A percentile compares a stretch with the other conserved stretches of the same genome.
phyloP scores from a whole-genome alignment of 352 stramenopile genomes.

The Phytopythium boreale region DNA sequence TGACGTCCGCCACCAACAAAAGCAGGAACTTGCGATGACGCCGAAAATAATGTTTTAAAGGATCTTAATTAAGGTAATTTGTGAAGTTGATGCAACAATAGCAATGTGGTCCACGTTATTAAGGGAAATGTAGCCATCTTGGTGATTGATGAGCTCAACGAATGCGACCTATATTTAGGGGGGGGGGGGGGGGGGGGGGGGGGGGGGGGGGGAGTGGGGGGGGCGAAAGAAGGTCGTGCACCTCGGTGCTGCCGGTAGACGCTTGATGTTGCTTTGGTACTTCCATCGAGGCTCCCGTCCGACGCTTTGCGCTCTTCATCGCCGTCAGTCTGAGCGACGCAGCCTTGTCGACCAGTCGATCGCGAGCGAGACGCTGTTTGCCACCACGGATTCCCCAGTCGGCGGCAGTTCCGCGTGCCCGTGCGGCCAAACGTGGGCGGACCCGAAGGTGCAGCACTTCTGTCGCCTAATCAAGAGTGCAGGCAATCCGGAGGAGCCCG shows the following conservation, averaged over 20 bases:
- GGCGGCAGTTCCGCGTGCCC: conserved; percentile 26
- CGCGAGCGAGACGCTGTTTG: not conserved
- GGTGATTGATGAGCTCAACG: not conserved
- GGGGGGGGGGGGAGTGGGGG: too few species aligned
- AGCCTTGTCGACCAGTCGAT: not conserved
- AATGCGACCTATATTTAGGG: not conserved
- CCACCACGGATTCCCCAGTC: not conserved
- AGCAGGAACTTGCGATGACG: not conserved
- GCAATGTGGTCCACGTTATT: not conserved
- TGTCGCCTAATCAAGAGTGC: conserved; percentile 47
- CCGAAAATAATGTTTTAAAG: not conserved
- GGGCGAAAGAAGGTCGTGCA: too few species aligned
- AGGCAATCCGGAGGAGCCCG: not conserved
- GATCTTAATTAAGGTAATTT: not conserved
- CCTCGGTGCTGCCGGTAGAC: too few species aligned
- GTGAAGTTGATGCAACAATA: too few species aligned
- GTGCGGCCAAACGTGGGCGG: conserved; percentile 71
- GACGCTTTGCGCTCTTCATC: too few species aligned
- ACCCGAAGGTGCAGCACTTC: conserved; percentile 58
- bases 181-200: too few species aligned
- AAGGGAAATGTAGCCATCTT: not conserved
- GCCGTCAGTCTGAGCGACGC: too few species aligned
- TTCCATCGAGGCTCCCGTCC: too few species aligned
- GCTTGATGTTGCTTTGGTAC: too few species aligned
- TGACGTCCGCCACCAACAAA: conserved; percentile 6